Percentiles rank a stretch among this genome's conserved stretches.
phyloP scores from a whole-genome alignment of 192 early-diverging fungal species.

The Umbelopsis sp. region DNA sequence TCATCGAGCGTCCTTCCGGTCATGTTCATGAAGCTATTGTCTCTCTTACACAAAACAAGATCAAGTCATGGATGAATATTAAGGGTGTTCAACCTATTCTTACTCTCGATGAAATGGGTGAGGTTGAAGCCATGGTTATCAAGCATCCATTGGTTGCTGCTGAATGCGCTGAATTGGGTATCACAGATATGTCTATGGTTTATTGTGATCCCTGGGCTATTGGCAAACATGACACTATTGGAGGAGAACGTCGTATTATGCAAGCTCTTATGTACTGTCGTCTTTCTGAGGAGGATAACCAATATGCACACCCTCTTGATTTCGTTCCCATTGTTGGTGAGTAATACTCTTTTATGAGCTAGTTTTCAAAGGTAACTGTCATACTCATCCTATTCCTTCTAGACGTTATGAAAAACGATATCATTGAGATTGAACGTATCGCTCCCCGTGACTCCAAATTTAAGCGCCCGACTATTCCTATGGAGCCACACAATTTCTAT shows the following conservation, averaged over 20 bases:
- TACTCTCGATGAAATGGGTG: conserved; percentile 41
- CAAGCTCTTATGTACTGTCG: conserved; percentile 44
- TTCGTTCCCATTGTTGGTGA: conserved; percentile 44
- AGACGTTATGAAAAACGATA: conserved; percentile 35
- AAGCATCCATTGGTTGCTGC: conserved; percentile 29
- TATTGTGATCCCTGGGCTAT: conserved; percentile 44
- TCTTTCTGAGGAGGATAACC: conserved; percentile 41
- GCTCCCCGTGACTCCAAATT: conserved; percentile 35
- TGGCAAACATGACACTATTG: conserved; percentile 30
- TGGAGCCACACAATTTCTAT: conserved; percentile 39
- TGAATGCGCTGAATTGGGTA: conserved; percentile 39
- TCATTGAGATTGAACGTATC: conserved; percentile 41
- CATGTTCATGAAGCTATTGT: conserved; percentile 34
- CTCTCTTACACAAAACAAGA: conserved; percentile 14
- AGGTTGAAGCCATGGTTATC: conserved; percentile 34
- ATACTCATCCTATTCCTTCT: not conserved
- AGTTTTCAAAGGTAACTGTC: not conserved
- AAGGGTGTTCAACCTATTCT: conserved; percentile 44
- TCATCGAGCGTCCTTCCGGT: conserved; percentile 30
- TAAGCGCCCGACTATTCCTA: conserved; percentile 39
- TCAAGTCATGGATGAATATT: conserved; percentile 28
- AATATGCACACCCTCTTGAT: conserved; percentile 45
- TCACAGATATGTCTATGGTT: conserved; percentile 38
- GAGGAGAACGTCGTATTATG: conserved; percentile 30
- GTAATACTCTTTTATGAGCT: not conserved